Percentiles rank a stretch among this genome's conserved stretches.
phyloP scores from a whole-genome alignment of 2,329 filamentous ascomycete genomes.

The Alternaria sp. region DNA sequence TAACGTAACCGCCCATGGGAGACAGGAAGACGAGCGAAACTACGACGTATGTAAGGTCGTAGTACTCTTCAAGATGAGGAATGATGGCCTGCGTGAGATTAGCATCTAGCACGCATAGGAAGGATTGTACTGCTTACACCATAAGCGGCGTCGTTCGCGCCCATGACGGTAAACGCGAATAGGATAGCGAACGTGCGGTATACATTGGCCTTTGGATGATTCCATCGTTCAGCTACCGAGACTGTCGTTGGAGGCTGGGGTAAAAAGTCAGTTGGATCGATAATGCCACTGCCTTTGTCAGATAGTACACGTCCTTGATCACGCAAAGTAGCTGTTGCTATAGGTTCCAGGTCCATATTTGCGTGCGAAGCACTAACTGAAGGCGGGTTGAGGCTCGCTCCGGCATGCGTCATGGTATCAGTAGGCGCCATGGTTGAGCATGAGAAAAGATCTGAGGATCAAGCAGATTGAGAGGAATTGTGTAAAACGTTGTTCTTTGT shows the following conservation, averaged over 20 bases:
- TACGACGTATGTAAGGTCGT: constrained; percentile 66
- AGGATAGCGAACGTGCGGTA: constrained; percentile 66
- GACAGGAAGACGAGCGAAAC: constrained; percentile 71
- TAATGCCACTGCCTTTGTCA: constrained; percentile 17
- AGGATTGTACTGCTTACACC: constrained; percentile 58
- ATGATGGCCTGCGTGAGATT: constrained; percentile 16
- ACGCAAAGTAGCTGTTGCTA: not conserved
- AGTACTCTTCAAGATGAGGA: constrained; percentile 65
- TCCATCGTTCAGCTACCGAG: constrained; percentile 65
- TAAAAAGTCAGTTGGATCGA: constrained; percentile 46
- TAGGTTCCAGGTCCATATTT: not conserved
- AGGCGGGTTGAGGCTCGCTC: constrained; percentile 1
- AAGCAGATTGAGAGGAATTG: not conserved
- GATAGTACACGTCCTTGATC: constrained; percentile 5
- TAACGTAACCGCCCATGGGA: constrained; percentile 69
- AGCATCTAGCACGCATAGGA: not conserved
- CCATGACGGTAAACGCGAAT: constrained; percentile 68
- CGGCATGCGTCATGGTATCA: constrained; percentile 16
- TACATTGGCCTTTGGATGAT: constrained; percentile 64
- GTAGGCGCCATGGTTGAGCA: constrained; percentile 20
- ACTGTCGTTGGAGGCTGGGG: constrained; percentile 56
- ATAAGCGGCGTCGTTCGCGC: constrained; percentile 71
- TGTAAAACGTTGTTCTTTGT: not conserved
- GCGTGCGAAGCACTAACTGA: not conserved
- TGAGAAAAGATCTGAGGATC: not conserved